A percentile compares a stretch with the other conserved stretches of the same genome.
Conservation (phyloP, 148 eudicot genomes). For the Rhododendron williamsianum region DNA sequence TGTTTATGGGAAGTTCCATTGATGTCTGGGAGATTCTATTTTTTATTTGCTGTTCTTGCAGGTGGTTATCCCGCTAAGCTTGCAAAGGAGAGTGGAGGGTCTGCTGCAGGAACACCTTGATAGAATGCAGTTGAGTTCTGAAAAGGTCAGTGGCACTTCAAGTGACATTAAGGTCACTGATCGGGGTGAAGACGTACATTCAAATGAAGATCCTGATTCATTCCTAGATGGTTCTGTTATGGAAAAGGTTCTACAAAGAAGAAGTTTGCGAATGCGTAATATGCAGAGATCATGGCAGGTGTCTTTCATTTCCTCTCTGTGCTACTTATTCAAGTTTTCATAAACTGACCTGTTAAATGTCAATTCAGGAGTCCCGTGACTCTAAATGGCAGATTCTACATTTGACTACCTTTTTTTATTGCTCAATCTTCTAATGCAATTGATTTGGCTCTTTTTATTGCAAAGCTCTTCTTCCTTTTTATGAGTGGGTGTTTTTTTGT, state of each 20-base stretch:
- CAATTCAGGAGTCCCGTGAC: neutral
- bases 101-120: conserved; percentile 97
- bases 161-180: conserved; percentile 27
- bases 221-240: conserved; percentile 82
- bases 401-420: neutral
- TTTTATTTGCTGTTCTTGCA: conserved; percentile 26
- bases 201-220: conserved; percentile 52
- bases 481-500: neutral
- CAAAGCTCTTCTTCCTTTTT: neutral
- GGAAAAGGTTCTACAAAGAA: conserved; percentile 91
- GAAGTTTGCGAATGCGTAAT: conserved; percentile 84
- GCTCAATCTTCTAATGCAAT: neutral
- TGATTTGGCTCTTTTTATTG: neutral
- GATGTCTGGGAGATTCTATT: conserved; percentile 2
- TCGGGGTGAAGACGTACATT: conserved; percentile 29
- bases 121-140: conserved; percentile 44
- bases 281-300: conserved; percentile 99
- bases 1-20: conserved; percentile 4
- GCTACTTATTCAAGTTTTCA: neutral
- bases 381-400: neutral
- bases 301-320: conserved; percentile 4
- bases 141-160: conserved; percentile 27
- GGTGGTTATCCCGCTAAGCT: conserved; percentile 88
- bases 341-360: neutral
- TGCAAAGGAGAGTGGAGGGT: conserved; percentile 98